Conservation (phyloP, 192 early-diverging fungal species). For the Coemansia sp. region DNA sequence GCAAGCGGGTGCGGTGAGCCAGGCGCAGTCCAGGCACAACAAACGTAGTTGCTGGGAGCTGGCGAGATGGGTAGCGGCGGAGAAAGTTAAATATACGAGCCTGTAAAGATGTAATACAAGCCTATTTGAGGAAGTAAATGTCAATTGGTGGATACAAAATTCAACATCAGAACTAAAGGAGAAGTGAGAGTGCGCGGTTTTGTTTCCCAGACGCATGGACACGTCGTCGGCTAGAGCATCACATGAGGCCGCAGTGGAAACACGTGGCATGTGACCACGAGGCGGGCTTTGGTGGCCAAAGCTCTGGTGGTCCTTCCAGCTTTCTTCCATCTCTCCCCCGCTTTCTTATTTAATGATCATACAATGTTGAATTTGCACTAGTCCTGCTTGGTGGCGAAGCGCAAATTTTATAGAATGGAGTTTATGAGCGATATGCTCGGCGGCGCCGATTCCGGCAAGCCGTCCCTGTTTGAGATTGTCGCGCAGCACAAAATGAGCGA, state of each 20-base stretch:
- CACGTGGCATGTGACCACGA: too few species aligned
- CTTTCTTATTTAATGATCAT: background rate
- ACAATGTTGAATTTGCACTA: background rate
- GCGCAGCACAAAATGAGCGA: slow-evolving; percentile 80
- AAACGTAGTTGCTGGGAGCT: too few species aligned
- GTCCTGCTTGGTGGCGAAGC: background rate
- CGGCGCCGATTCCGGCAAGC: slow-evolving; percentile 68
- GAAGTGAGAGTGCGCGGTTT: too few species aligned
- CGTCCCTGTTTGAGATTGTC: slow-evolving; percentile 87
- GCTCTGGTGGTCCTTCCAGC: too few species aligned
- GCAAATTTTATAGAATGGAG: slow-evolving; percentile 57
- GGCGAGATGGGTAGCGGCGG: background rate
- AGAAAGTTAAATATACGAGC: background rate
- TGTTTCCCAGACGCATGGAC: too few species aligned
- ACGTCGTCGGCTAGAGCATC: too few species aligned
- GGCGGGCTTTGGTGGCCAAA: too few species aligned
- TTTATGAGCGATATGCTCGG: slow-evolving; percentile 78
- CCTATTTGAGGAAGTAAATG: too few species aligned
- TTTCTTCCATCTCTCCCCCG: too few species aligned
- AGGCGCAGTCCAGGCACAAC: background rate
- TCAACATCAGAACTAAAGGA: too few species aligned
- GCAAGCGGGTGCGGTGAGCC: background rate
- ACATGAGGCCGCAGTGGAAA: too few species aligned
- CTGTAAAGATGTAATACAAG: background rate
- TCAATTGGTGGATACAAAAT: too few species aligned